A percentile compares a stretch with the other conserved stretches of the same genome.
These are phyloP conservation scores for Millerozyma acaciae DNA, from an alignment of 805 yeast species.

Conservation along the genomic window DNA sequence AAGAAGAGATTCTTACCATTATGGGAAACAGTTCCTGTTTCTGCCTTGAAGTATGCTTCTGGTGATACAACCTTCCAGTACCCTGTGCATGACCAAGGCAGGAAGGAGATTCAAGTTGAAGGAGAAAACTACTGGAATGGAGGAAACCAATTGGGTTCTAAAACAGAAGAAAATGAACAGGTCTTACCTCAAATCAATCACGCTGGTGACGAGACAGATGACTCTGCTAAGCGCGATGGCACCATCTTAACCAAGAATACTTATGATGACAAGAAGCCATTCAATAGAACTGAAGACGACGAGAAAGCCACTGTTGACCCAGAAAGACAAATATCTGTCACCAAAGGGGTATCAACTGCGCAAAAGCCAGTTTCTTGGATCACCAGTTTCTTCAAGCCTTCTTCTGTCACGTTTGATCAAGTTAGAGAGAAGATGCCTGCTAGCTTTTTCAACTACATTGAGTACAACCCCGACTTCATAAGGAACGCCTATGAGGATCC, in stretches of 20 bases:
- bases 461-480: constrained; percentile 38
- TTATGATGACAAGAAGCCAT: background rate
- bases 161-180: constrained; percentile 16
- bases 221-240: constrained; percentile 18
- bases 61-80: constrained; percentile 45
- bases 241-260: background rate
- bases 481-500: constrained; percentile 52
- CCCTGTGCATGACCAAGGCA: constrained; percentile 65
- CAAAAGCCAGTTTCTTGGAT: constrained; percentile 25
- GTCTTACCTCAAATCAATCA: constrained; percentile 19
- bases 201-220: constrained; percentile 12
- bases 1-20: constrained; percentile 59
- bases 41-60: constrained; percentile 50
- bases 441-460: constrained; percentile 35
- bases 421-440: constrained; percentile 45
- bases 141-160: constrained; percentile 38
- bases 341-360: constrained; percentile 8
- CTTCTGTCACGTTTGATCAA: constrained; percentile 42
- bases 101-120: constrained; percentile 48
- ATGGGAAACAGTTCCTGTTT: constrained; percentile 65
- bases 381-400: constrained; percentile 45
- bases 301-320: constrained; percentile 3
- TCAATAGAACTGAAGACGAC: constrained; percentile 2
- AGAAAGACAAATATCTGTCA: background rate
- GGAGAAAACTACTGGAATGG: constrained; percentile 49